These are phyloP conservation scores for Monosporascus sp. DNA, from an alignment of 2,329 filamentous ascomycete genomes.

Conservation along the genomic window DNA sequence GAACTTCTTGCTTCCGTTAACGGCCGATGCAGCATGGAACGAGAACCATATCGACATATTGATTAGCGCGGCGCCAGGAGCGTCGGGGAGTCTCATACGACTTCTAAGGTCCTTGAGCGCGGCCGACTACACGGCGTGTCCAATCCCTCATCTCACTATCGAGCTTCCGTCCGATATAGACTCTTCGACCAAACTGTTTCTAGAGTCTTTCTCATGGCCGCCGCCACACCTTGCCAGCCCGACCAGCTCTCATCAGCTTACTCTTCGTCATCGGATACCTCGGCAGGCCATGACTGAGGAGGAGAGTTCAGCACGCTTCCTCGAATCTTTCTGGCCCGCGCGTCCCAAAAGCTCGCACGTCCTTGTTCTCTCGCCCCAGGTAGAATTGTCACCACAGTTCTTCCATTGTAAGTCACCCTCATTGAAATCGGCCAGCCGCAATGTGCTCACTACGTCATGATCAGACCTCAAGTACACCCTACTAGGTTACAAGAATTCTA, in stretches of 20 bases:
- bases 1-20: slow-evolving; percentile 3
- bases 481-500: slow-evolving; percentile 72
- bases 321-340: slow-evolving; percentile 84
- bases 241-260: slow-evolving; percentile 50
- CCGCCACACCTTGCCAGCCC: slow-evolving; percentile 35
- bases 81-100: slow-evolving; percentile 69
- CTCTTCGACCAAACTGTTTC: slow-evolving; percentile 53
- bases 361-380: slow-evolving; percentile 76
- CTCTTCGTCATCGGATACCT: slow-evolving; percentile 69
- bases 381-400: slow-evolving; percentile 73
- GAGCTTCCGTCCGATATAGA: slow-evolving; percentile 74
- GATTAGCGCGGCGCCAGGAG: slow-evolving; percentile 66
- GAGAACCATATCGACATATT: slow-evolving; percentile 74
- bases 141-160: slow-evolving; percentile 71
- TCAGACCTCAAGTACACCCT: slow-evolving; percentile 69
- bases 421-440: not conserved
- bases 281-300: slow-evolving; percentile 55
- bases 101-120: slow-evolving; percentile 69
- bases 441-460: not conserved
- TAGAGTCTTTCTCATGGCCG: slow-evolving; percentile 66
- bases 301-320: slow-evolving; percentile 67
- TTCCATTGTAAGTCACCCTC: slow-evolving; percentile 59
- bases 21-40: slow-evolving; percentile 61
- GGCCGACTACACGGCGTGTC: slow-evolving; percentile 70
- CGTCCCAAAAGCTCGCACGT: slow-evolving; percentile 63